Conservation (phyloP, 495 filamentous ascomycete genomes). For the Eremomyces bilateralis region DNA sequence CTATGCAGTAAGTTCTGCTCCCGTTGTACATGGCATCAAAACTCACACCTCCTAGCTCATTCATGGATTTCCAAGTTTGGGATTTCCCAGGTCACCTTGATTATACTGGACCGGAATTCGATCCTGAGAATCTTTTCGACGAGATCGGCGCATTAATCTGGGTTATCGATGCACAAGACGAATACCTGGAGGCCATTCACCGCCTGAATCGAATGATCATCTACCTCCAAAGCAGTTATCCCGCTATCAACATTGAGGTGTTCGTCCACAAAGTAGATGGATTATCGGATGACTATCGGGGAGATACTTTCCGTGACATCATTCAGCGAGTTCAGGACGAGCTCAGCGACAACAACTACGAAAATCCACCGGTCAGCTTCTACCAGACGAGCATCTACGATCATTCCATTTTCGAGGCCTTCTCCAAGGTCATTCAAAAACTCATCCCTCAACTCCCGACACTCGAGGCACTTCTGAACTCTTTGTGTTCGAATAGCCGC, state of each 20-base stretch:
- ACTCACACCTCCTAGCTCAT: slow-evolving; percentile 36
- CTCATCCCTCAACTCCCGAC: slow-evolving; percentile 82
- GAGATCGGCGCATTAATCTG: slow-evolving; percentile 87
- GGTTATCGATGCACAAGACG: slow-evolving; percentile 96
- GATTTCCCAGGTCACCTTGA: slow-evolving; percentile 90
- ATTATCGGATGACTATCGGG: slow-evolving; percentile 80
- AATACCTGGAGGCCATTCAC: slow-evolving; percentile 74
- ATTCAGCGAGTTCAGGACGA: slow-evolving; percentile 94
- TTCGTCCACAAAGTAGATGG: slow-evolving; percentile 98
- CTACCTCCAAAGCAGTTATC: slow-evolving; percentile 66
- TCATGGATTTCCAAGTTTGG: slow-evolving; percentile 98
- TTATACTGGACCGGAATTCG: slow-evolving; percentile 64
- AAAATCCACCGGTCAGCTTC: slow-evolving; percentile 79
- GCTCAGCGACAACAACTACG: slow-evolving; percentile 72
- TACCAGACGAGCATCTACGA: slow-evolving; percentile 95
- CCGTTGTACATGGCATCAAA: slow-evolving; percentile 7
- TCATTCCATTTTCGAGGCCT: slow-evolving; percentile 93
- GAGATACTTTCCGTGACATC: slow-evolving; percentile 84
- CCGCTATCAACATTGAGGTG: slow-evolving; percentile 83
- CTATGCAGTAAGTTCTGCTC: slow-evolving; percentile 47
- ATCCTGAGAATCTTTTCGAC: slow-evolving; percentile 80
- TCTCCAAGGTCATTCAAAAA: slow-evolving; percentile 94
- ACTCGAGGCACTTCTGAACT: slow-evolving; percentile 78
- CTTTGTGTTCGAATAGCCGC: slow-evolving; percentile 64
- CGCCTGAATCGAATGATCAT: slow-evolving; percentile 75